Evolutionary conservation across 768 basidiomycete species (phyloP), one percentile per base, ranked within the genome.

Genomic region (Butyriboletus loyo): DNA sequence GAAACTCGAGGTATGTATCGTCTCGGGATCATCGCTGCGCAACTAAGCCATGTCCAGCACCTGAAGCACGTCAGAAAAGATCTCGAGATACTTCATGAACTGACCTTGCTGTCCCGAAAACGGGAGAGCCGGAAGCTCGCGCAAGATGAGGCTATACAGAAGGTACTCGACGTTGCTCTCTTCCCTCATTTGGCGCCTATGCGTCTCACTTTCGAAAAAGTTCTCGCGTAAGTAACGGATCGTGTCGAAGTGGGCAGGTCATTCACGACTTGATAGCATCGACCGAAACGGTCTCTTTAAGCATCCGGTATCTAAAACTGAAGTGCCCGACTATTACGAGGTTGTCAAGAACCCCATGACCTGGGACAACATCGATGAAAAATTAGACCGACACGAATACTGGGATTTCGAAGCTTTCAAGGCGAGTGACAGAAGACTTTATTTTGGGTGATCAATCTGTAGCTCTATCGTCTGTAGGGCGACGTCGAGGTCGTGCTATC

Each of bases 281-380:
- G 94, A 98, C 65, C 79, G 82, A 17, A 73, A 79, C 6, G 86
- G 85, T 39, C 77, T 84, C 55, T 98, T 98, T 72, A 82, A 82
- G 53, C 82, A 86, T 54, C 92, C 95, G 0, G 93, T 98, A 34
- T 86, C 84, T 37, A 84, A 76, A 58, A 73, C 71, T 1, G 82
- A 88, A 36, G 92, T 95, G 0, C 90, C 89, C 1, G 95, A 98
- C 64, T 99, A 99, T 66, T 92, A 88, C 63, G 87, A 92, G 41
- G 75, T 97, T 32, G 79, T 99, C 62, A 78, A 84, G 61, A 74
- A 78, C 4, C 97, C 97, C 0, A 97, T 97, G 92, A 87, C 86
- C 54, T 94, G 95, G 85, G 77, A 76, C 13, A 77, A 76, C 27
- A 96, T 99, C 63, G 86, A 91, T 41, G 70, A 72, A 27, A 96